phyloP scores from a whole-genome alignment of 208 protist genomes.

The Balamuthia mandrillaris region DNA sequence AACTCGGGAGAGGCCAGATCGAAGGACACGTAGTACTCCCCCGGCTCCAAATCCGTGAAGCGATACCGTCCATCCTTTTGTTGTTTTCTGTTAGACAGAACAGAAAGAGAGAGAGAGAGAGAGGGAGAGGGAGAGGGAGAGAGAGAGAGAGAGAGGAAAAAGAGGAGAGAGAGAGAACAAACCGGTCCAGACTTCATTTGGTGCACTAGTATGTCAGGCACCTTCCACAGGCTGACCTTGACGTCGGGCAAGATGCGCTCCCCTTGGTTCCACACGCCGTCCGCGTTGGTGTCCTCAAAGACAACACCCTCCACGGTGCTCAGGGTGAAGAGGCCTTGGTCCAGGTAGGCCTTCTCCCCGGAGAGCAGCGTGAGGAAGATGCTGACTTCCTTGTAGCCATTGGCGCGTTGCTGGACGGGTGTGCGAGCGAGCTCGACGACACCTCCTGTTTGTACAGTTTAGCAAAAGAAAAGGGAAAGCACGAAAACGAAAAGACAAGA shows the following conservation, averaged over 20 bases:
- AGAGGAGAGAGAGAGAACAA: background rate
- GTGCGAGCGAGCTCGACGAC: background rate
- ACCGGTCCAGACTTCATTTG: conserved; percentile 17
- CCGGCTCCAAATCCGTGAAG: conserved; percentile 12
- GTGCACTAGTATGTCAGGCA: background rate
- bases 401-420: background rate
- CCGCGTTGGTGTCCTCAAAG: conserved; percentile 3
- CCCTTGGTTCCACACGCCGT: background rate
- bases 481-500: background rate
- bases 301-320: conserved; percentile 13
- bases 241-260: background rate
- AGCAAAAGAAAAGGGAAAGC: background rate
- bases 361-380: background rate
- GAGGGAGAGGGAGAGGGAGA: background rate
- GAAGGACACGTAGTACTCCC: conserved; percentile 25
- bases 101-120: background rate
- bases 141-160: background rate
- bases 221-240: conserved; percentile 13
- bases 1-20: conserved; percentile 10
- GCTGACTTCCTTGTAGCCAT: background rate
- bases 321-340: conserved; percentile 12
- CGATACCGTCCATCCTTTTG: background rate
- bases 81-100: no score
- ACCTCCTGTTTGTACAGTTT: background rate
- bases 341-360: background rate